Base-by-base conservation (phyloP, 2,329 filamentous ascomycete species). In the Pezicula neosporulosa region DNA sequence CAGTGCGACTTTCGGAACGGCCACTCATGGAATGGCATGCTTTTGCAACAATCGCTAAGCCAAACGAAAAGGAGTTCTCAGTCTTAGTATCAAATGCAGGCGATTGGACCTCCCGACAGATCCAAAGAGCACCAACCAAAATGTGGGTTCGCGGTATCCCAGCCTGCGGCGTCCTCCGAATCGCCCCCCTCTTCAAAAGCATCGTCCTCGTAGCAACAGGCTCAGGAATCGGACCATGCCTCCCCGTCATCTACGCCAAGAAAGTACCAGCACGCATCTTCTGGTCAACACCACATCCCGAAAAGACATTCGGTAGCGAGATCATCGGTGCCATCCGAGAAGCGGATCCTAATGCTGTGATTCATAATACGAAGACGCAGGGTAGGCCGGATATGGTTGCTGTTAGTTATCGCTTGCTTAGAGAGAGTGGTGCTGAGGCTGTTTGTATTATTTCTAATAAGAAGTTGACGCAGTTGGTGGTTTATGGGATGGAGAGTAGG, bases 1-100 rank as follows among this genome's bases (percentile, higher is more conserved):
- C 76, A 43, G 73, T 82, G 48, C 81, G 85, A 38, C 69, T 90
- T 21, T 80, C 86, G 3, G 77, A 78, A 48, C 74, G 76, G 8
- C 86, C 87, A 0, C 72, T 90, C 37, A 69, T 77, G 8, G 87
- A 92, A 68, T 89, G 86, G 77, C 88, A 92, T 69, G 81, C 83
- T 0, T 92, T 92, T 63, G 88, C 87, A 41, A 85, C 85, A 1
- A 87, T 91, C 54, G 83, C 86, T 1, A 77, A 82, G 53, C 75
- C 79, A 2, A 64, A 73, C 51, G 69, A 74, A 36, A 72, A 72
- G 48, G 83, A 81, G 13, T 89, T 86, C 69, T 89, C 85, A 0
- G 73, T 87, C 28, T 72, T 91, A 28, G 76, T 91, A 27, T 89
- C 86, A 49, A 86, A 85, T 57, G 86, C 86, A 3, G 87, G 87